Conservation (phyloP, 345 rosid species). For the Eucalyptus tenuipes region DNA sequence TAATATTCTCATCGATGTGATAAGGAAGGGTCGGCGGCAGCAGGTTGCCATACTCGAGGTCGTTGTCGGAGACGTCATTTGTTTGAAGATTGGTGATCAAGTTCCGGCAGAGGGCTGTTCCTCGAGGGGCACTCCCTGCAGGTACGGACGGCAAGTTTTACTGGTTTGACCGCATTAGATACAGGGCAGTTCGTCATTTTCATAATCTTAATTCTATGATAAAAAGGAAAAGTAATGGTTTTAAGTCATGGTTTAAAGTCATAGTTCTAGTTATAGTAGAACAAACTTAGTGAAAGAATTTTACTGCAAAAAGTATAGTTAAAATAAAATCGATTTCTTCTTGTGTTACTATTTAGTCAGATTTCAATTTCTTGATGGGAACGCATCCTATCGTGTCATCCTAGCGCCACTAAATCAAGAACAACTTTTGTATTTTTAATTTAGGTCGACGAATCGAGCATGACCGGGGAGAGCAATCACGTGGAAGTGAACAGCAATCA, state of each 20-base stretch:
- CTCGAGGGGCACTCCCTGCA: conserved; percentile 28
- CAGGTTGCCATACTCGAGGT: conserved; percentile 38
- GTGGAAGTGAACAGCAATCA: conserved; percentile 16
- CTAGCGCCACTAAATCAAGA: not conserved
- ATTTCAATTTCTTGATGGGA: not conserved
- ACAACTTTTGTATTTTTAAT: not conserved
- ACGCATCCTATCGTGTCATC: not conserved
- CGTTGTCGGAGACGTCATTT: conserved; percentile 49
- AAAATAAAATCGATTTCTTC: too few species aligned
- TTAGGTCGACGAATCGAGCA: conserved; percentile 39
- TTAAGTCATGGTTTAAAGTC: too few species aligned
- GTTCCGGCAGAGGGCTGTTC: conserved; percentile 61
- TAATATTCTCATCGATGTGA: conserved; percentile 35
- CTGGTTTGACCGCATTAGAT: not conserved
- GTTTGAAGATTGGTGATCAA: conserved; percentile 53
- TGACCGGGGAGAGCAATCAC: conserved; percentile 49
- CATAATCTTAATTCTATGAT: not conserved
- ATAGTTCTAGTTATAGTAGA: not conserved
- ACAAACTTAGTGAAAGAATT: not conserved
- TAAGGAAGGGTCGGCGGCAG: conserved; percentile 30
- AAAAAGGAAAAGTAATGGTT: not conserved
- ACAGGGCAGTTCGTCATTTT: not conserved
- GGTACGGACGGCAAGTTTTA: not conserved
- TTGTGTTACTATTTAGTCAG: not conserved
- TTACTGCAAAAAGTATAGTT: too few species aligned